phyloP scores from a whole-genome alignment of 208 protist genomes.

The Trypanosoma rangeli region DNA sequence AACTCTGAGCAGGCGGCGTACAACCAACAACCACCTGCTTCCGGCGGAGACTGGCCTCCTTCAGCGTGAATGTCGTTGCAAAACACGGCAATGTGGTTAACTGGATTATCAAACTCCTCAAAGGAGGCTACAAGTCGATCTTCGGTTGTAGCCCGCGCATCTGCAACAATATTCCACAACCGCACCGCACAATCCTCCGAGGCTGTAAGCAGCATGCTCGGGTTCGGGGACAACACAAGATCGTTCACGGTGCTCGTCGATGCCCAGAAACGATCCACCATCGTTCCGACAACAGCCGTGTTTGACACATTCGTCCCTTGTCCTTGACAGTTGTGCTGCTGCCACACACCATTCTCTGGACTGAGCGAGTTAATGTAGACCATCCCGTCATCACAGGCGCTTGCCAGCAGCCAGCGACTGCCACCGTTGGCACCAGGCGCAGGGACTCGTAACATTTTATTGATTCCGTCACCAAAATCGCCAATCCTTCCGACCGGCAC shows the following conservation, averaged over 20 bases:
- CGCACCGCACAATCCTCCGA: conserved; percentile 80
- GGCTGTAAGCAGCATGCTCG: conserved; percentile 57
- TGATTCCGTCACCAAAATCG: conserved; percentile 76
- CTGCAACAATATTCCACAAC: conserved; percentile 57
- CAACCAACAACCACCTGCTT: conserved; percentile 42
- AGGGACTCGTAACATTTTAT: conserved; percentile 73
- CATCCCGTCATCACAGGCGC: conserved; percentile 81
- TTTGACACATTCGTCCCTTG: background rate
- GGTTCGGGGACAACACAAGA: conserved; percentile 46
- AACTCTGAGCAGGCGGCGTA: conserved; percentile 78
- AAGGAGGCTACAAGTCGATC: conserved; percentile 66
- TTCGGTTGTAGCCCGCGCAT: conserved; percentile 34
- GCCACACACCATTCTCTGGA: background rate
- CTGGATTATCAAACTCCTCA: conserved; percentile 83
- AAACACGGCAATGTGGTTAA: conserved; percentile 72
- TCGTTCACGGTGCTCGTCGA: conserved; percentile 82
- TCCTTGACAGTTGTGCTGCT: background rate
- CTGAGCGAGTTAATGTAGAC: conserved; percentile 73
- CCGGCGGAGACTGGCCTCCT: background rate
- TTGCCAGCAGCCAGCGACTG: conserved; percentile 33
- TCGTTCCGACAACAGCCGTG: conserved; percentile 22
- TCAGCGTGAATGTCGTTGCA: conserved; percentile 16
- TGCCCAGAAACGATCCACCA: conserved; percentile 73
- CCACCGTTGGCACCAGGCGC: background rate
- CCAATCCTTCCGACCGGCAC: conserved; percentile 39